Base-by-base conservation (phyloP, 2,329 filamentous ascomycete genomes). In the Diaporthe sp. region DNA sequence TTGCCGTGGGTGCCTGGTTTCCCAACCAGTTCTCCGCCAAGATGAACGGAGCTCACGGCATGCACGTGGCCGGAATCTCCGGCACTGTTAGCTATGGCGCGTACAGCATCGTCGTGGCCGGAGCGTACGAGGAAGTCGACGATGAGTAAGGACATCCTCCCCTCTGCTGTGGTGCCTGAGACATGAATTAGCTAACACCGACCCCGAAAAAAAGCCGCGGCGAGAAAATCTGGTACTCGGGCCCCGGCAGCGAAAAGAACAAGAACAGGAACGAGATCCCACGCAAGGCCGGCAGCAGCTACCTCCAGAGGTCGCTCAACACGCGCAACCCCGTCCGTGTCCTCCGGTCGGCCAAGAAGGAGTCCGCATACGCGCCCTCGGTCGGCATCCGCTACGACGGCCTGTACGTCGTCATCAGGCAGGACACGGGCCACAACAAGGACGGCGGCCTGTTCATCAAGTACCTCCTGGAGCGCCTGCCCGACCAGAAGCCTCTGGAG, bases 21-120 rank as follows among this genome's bases (percentile, higher is more conserved):
- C 88, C 89, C 0, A 83, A 83, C 0, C 89, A 90, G 75, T 81
- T 88, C 0, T 86, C 84, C 13, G 85, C 87, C 0, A 79, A 90
- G 0, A 86, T 87, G 17, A 85, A 88, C 71, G 89, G 90, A 4
- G 89, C 87, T 0, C 90, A 92, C 77, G 89, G 88, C 2, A 76
- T 80, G 0, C 76, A 82, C 0, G 83, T 87, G 77, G 86, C 82
- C 3, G 89, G 89, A 4, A 92, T 93, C 47, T 85, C 80, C 28
- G 89, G 90, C 4, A 82, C 82, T 8, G 78, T 76, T 1, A 78
- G 78, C 0, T 60, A 81, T 1, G 90, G 90, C 0, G 88, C 89
- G 0, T 89, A 84, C 64, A 90, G 88, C 0, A 86, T 92, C 47
- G 86, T 93, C 0, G 81, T 92, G 10, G 87, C 87, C 0, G 74